phyloP scores from a whole-genome alignment of 257 asterid genomes.

The Echium plantagineum region DNA sequence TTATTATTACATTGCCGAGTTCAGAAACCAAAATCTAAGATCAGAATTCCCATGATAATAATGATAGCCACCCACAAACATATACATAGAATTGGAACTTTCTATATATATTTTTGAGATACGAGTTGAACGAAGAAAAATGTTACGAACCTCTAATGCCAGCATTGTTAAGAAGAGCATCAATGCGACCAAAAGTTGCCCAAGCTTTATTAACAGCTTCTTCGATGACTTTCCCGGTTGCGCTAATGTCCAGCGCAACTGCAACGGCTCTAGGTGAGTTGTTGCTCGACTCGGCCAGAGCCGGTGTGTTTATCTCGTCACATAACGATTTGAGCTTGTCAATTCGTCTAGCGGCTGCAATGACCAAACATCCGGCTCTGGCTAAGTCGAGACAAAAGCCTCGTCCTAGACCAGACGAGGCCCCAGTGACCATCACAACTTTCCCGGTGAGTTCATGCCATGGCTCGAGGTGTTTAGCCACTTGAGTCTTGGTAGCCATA shows the following conservation, averaged over 20 bases:
- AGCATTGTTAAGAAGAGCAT: conserved; percentile 43
- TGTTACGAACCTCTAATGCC: conserved; percentile 33
- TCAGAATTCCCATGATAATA: too few relatives aligned
- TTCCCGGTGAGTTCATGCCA: conserved; percentile 16
- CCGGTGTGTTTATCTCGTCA: conserved; percentile 18
- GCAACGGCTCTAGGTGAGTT: conserved; percentile 20
- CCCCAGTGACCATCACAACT: conserved; percentile 45
- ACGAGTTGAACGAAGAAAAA: too few relatives aligned
- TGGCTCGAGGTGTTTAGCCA: conserved; percentile 9
- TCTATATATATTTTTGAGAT: too few relatives aligned
- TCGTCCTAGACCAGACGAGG: conserved; percentile 39
- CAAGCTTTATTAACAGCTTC: conserved; percentile 38
- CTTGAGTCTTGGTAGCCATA: background rate
- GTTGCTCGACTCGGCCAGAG: background rate
- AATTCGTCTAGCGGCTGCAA: conserved; percentile 41
- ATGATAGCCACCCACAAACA: too few relatives aligned
- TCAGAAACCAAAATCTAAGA: too few relatives aligned
- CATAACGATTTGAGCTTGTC: conserved; percentile 33
- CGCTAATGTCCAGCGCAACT: conserved; percentile 42
- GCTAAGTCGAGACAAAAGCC: conserved; percentile 32
- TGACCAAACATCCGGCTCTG: conserved; percentile 32
- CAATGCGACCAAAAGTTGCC: conserved; percentile 41
- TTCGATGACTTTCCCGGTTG: conserved; percentile 20
- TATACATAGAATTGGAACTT: too few relatives aligned
- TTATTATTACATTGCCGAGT: too few relatives aligned